Percentiles rank a stretch among this genome's conserved stretches.
These are phyloP conservation scores for Sicyos baderoa DNA, from an alignment of 306 rosid genomes.

Conservation along the genomic window DNA sequence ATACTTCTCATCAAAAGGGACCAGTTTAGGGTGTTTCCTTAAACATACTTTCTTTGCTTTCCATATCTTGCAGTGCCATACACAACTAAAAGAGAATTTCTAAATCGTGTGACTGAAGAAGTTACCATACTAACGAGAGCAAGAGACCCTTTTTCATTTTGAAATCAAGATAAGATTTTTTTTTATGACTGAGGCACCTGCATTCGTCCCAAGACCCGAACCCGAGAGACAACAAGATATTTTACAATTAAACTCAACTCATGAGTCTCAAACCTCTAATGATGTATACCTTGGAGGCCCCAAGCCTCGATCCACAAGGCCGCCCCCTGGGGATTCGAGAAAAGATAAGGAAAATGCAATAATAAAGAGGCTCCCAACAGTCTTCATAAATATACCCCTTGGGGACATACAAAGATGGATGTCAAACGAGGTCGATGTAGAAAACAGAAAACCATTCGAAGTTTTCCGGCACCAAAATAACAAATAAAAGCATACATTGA, in stretches of 20 bases:
- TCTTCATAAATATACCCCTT: too few relatives aligned
- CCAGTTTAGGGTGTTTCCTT: neutral
- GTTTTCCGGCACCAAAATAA: neutral
- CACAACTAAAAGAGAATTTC: neutral
- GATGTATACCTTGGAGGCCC: too few relatives aligned
- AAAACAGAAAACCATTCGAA: neutral
- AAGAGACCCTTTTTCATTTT: neutral
- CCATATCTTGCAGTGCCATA: neutral
- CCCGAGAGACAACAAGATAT: too few relatives aligned
- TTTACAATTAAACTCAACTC: too few relatives aligned
- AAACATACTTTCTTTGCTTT: neutral
- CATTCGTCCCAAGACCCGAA: too few relatives aligned
- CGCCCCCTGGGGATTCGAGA: too few relatives aligned
- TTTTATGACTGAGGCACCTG: too few relatives aligned
- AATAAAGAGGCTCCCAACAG: neutral
- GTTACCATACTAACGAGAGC: neutral
- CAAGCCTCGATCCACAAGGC: too few relatives aligned
- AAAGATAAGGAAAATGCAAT: neutral
- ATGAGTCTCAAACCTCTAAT: too few relatives aligned
- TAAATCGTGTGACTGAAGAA: neutral
- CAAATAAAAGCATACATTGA: neutral
- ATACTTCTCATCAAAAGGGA: neutral
- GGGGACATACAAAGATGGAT: neutral
- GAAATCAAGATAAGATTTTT: neutral
- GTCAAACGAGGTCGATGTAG: neutral